A percentile compares a stretch with the other conserved stretches of the same genome.
Evolutionary conservation across 176 grass and related monocot genomes (phyloP).

Genomic region (Neostapfia colusana): DNA sequence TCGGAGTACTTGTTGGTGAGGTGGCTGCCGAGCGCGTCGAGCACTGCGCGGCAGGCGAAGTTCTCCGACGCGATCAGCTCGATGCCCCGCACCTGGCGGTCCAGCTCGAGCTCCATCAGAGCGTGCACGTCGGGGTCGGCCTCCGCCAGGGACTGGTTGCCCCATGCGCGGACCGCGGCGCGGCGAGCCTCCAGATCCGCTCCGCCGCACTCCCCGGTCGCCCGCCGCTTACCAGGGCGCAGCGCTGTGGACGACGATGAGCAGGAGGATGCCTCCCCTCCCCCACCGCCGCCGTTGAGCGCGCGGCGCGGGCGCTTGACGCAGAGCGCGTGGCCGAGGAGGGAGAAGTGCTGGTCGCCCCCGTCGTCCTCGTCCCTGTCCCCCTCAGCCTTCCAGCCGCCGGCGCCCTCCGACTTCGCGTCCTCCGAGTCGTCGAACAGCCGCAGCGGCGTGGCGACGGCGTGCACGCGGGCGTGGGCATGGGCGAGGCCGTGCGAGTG

Average conservation of each 20-base stretch:
- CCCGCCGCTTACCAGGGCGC: slow-evolving; percentile 50
- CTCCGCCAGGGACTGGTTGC: slow-evolving; percentile 67
- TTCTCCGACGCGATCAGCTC: slow-evolving; percentile 98
- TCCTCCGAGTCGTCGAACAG: slow-evolving; percentile 54
- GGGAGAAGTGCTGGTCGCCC: slow-evolving; percentile 60
- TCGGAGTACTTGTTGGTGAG: slow-evolving; percentile 99
- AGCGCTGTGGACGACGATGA: slow-evolving; percentile 56
- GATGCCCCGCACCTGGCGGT: slow-evolving; percentile 86
- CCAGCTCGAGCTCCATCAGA: slow-evolving; percentile 78
- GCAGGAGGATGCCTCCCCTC: slow-evolving; percentile 50
- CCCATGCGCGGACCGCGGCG: slow-evolving; percentile 64
- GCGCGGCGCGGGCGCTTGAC: slow-evolving; percentile 73
- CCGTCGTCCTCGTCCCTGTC: slow-evolving; percentile 33
- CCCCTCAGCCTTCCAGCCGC: neutral
- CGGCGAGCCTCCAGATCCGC: slow-evolving; percentile 66
- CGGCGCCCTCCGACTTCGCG: slow-evolving; percentile 35
- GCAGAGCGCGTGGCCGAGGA: slow-evolving; percentile 80
- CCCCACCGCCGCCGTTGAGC: slow-evolving; percentile 16
- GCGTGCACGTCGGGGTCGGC: slow-evolving; percentile 76
- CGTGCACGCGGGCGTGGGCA: slow-evolving; percentile 29
- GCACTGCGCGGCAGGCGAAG: slow-evolving; percentile 92
- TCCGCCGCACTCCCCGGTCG: slow-evolving; percentile 5
- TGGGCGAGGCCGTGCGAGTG: slow-evolving; percentile 36
- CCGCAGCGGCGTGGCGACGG: slow-evolving; percentile 36
- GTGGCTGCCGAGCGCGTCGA: slow-evolving; percentile 93